A percentile compares a stretch with the other conserved stretches of the same genome.
These are phyloP conservation scores for Cutaneotrichosporon spelunceum DNA, from an alignment of 1,284 basidiomycete species.

Conservation along the genomic window DNA sequence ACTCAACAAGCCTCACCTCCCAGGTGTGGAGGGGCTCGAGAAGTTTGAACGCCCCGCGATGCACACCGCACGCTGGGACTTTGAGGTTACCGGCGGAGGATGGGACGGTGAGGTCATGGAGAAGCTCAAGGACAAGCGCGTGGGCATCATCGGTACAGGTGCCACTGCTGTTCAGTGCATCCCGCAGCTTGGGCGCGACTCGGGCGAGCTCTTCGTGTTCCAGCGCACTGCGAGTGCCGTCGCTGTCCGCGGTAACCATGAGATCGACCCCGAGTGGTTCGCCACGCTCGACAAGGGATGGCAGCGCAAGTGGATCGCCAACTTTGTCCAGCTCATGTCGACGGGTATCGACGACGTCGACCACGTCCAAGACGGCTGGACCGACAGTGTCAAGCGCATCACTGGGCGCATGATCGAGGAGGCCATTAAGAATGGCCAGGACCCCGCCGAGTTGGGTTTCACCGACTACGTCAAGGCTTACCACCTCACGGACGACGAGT, in stretches of 20 bases:
- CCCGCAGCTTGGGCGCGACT: conserved; percentile 14
- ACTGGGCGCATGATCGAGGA: conserved; percentile 12
- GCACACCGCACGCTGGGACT: conserved; percentile 24
- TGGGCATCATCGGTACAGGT: conserved; percentile 16
- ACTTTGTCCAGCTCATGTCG: conserved; percentile 17
- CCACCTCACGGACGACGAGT: conserved; percentile 16
- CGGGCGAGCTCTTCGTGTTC: conserved; percentile 18
- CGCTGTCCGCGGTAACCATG: conserved; percentile 18
- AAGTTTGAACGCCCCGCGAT: conserved; percentile 19
- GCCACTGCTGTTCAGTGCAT: conserved; percentile 18
- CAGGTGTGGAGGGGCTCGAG: conserved; percentile 16
- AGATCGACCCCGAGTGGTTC: conserved; percentile 23
- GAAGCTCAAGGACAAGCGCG: conserved; percentile 17
- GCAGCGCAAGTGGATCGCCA: conserved; percentile 17
- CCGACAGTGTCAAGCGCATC: conserved; percentile 15
- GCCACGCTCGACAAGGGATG: conserved; percentile 15
- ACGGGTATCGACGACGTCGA: conserved; percentile 11
- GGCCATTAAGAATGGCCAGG: not conserved
- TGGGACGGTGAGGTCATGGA: conserved; percentile 14
- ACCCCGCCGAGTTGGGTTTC: not conserved
- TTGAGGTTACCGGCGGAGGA: conserved; percentile 15
- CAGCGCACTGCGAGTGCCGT: conserved; percentile 22
- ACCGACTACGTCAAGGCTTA: conserved; percentile 13
- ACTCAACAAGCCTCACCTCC: conserved; percentile 17
- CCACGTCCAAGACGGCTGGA: conserved; percentile 21